Percentiles rank a stretch among this genome's conserved stretches.
These are phyloP conservation scores for Trypanosoma cruzi DNA, from an alignment of 208 protist genomes.

Conservation along the genomic window DNA sequence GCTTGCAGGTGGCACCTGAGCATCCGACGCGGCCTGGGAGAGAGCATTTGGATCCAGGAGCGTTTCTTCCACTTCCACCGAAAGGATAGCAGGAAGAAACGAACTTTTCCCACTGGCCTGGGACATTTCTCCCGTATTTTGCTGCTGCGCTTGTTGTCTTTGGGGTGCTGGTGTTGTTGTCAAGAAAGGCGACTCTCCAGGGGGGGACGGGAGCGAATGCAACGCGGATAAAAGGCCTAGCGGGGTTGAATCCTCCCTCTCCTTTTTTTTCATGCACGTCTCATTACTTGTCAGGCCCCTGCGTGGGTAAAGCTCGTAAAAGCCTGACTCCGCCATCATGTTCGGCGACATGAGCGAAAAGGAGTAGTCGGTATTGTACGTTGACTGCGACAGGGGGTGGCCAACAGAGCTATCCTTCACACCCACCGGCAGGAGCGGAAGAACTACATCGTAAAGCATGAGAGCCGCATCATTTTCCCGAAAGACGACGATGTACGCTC, in stretches of 20 bases:
- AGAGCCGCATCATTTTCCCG: neutral
- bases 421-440: conserved; percentile 8
- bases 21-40: neutral
- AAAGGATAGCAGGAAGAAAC: neutral
- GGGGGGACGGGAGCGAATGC: neutral
- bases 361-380: conserved; percentile 12
- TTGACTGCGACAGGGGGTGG: neutral
- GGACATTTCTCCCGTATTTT: neutral
- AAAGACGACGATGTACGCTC: conserved; percentile 31
- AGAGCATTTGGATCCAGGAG: too few species aligned
- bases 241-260: neutral
- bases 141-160: neutral
- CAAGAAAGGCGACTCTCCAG: neutral
- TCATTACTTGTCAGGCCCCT: neutral
- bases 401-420: conserved; percentile 13
- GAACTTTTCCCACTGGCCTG: neutral
- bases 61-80: neutral
- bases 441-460: conserved; percentile 28
- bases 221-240: neutral
- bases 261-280: neutral
- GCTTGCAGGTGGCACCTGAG: neutral
- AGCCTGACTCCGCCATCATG: conserved; percentile 20
- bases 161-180: neutral
- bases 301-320: conserved; percentile 28
- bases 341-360: conserved; percentile 17